Base-by-base conservation (phyloP, 2,329 filamentous ascomycete genomes). In the Rhexocercosporidium sp. region DNA sequence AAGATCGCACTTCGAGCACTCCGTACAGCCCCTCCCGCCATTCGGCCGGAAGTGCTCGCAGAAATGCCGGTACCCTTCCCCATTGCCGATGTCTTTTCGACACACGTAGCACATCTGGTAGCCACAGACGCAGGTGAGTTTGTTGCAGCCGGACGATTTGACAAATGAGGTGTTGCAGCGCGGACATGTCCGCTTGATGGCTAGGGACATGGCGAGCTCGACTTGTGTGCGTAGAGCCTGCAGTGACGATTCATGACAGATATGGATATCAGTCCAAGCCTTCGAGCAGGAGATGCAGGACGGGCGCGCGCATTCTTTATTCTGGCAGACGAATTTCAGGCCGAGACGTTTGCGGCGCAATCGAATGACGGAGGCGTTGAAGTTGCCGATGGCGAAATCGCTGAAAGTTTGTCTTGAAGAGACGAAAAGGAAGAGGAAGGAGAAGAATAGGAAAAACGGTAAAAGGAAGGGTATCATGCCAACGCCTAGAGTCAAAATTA, bases 81-180 rank as follows among this genome's bases (percentile, higher is more conserved):
- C 80, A 59, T 86, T 82, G 65, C 84, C 82, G 56, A 91, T 88
- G 74, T 93, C 90, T 72, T 90, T 90, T 47, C 96, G 92, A 79
- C 96, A 99, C 56, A 98, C 88, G 76, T 99, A 99, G 79, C 96
- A 99, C 95, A 98, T 98, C 73, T 92, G 91, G 81, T 98, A 98
- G 9, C 96, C 96, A 79, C 96, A 99, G 18, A 94, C 90, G 77
- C 96, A 98, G 6, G 93, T 95, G 47, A 99, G 85, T 81, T 98
- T 98, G 83, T 99, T 99, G 85, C 96, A 99, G 75, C 96, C 96
- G 29, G 90, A 90, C 7, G 89, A 91, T 79, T 98, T 98, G 80
- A 99, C 92, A 78, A 98, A 98, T 18, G 90, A 92, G 11, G 94
- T 92, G 73, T 92, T 91, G 82, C 96, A 99, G 57, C 91, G 88